phyloP scores from a whole-genome alignment of 78 protist genomes.

The Speleostelium caveatum region DNA sequence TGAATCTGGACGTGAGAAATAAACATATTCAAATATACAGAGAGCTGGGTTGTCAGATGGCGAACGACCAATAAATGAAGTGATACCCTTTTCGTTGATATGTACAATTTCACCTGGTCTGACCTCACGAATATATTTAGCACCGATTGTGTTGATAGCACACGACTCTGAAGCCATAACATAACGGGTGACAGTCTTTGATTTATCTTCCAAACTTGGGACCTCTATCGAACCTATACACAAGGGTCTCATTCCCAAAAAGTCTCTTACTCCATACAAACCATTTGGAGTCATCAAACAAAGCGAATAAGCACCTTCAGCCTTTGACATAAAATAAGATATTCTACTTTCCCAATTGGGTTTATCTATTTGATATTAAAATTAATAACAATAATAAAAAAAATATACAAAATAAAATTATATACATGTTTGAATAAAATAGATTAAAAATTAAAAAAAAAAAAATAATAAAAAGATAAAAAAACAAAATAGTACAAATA shows the following conservation, averaged over 20 bases:
- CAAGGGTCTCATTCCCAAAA: conserved; percentile 68
- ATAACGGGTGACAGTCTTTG: conserved; percentile 36
- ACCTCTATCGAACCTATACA: conserved; percentile 62
- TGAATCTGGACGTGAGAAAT: conserved; percentile 82
- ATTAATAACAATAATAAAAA: background rate
- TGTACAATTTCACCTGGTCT: conserved; percentile 80
- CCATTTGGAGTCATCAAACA: conserved; percentile 75
- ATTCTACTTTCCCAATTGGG: conserved; percentile 81
- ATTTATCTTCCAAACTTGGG: conserved; percentile 24
- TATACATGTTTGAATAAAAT: too few relatives aligned
- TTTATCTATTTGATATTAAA: background rate
- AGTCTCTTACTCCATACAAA: conserved; percentile 72
- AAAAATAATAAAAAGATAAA: too few relatives aligned
- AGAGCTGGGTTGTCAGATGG: conserved; percentile 45
- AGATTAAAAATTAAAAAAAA: too few relatives aligned
- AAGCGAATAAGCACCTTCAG: conserved; percentile 79
- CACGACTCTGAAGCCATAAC: conserved; percentile 74
- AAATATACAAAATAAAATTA: too few relatives aligned
- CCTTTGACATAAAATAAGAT: conserved; percentile 46
- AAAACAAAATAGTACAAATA: too few relatives aligned
- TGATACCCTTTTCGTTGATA: conserved; percentile 72
- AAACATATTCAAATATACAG: conserved; percentile 82
- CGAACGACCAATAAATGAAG: conserved; percentile 53
- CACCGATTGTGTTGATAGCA: conserved; percentile 79
- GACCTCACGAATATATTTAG: conserved; percentile 68